These are phyloP conservation scores for Trichosporon faecale DNA, from an alignment of 1,284 basidiomycete species.

Conservation along the genomic window DNA sequence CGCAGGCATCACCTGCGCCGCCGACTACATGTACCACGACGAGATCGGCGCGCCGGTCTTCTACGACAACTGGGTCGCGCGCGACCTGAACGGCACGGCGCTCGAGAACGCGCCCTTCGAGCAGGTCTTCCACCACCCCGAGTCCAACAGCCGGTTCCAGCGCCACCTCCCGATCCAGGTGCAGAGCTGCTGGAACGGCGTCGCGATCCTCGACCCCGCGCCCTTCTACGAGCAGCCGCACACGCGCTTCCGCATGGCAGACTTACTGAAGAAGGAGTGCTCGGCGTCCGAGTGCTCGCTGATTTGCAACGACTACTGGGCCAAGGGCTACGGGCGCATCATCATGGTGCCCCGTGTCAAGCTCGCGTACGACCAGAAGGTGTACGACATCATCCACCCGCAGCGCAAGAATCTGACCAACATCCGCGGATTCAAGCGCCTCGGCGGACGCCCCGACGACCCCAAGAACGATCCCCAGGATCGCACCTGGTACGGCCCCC, in stretches of 20 bases:
- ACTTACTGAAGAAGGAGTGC: slow-evolving; percentile 73
- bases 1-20: slow-evolving; percentile 91
- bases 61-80: slow-evolving; percentile 96
- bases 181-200: slow-evolving; percentile 95
- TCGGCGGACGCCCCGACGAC: slow-evolving; percentile 89
- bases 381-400: slow-evolving; percentile 90
- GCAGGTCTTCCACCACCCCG: slow-evolving; percentile 76
- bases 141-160: slow-evolving; percentile 75
- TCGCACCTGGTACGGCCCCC: slow-evolving; percentile 86
- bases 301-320: slow-evolving; percentile 89
- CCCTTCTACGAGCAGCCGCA: slow-evolving; percentile 86
- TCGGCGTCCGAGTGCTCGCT: slow-evolving; percentile 88
- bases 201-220: slow-evolving; percentile 85
- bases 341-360: slow-evolving; percentile 95
- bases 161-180: slow-evolving; percentile 88
- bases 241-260: slow-evolving; percentile 89
- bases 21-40: slow-evolving; percentile 96
- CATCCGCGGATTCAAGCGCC: slow-evolving; percentile 84
- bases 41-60: slow-evolving; percentile 88
- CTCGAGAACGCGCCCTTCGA: slow-evolving; percentile 95
- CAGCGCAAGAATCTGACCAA: slow-evolving; percentile 79
- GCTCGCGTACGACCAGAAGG: slow-evolving; percentile 87
- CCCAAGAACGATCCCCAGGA: slow-evolving; percentile 92
- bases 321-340: slow-evolving; percentile 85
- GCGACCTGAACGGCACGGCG: slow-evolving; percentile 94